These are phyloP conservation scores for Pyricularia sp. DNA, from an alignment of 2,329 filamentous ascomycete genomes.

Conservation along the genomic window DNA sequence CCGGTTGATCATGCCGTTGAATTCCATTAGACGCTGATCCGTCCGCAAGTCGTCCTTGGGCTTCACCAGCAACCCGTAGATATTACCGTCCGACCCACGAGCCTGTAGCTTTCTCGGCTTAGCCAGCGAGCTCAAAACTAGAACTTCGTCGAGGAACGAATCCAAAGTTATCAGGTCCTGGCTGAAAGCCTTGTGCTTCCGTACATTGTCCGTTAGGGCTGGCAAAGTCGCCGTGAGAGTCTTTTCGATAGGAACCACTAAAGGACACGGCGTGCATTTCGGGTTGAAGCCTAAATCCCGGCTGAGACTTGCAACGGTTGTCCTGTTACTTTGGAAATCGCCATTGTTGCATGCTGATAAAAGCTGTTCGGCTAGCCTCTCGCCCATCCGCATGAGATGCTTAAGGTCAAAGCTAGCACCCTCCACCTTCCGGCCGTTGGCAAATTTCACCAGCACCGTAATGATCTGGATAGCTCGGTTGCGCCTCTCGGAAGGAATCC, in stretches of 20 bases:
- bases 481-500: slow-evolving; percentile 52
- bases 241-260: slow-evolving; percentile 82
- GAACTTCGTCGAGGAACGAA: slow-evolving; percentile 71
- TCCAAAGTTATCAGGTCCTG: slow-evolving; percentile 74
- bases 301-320: slow-evolving; percentile 57
- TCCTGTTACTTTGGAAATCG: slow-evolving; percentile 55
- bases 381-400: slow-evolving; percentile 60
- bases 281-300: slow-evolving; percentile 74
- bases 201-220: slow-evolving; percentile 54
- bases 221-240: slow-evolving; percentile 76
- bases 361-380: slow-evolving; percentile 72
- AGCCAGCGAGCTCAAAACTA: slow-evolving; percentile 82
- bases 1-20: slow-evolving; percentile 95
- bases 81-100: slow-evolving; percentile 74
- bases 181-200: slow-evolving; percentile 76
- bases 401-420: slow-evolving; percentile 47
- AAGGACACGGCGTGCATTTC: slow-evolving; percentile 65
- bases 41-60: slow-evolving; percentile 96
- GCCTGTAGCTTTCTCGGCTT: slow-evolving; percentile 84
- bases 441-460: slow-evolving; percentile 30
- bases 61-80: slow-evolving; percentile 87
- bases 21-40: slow-evolving; percentile 97
- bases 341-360: slow-evolving; percentile 69
- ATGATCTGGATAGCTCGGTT: slow-evolving; percentile 39
- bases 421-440: slow-evolving; percentile 39